Base-by-base conservation (phyloP, 1,284 basidiomycete species). In the Naganishia albida region DNA sequence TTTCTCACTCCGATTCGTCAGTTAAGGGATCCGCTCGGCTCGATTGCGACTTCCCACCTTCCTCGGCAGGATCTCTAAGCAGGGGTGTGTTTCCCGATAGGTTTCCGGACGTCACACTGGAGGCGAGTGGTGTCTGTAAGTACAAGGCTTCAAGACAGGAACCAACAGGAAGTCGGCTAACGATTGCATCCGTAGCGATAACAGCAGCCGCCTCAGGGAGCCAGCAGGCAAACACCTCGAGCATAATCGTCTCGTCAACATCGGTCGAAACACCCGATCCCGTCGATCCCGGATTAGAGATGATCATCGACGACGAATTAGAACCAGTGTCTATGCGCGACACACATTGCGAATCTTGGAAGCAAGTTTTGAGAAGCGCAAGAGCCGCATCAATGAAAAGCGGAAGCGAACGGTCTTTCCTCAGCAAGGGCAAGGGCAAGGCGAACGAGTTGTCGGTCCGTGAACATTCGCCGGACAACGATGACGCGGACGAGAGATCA, bases 291-390 rank as follows among this genome's bases (percentile, higher is more conserved):
- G 43, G 30, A 38, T 7, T 39, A 7, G 46, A 60, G 18, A 60
- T 60, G 57, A 15, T 50, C 16, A 40, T 60, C 46, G 57, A 60
- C 34, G 34, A 60, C 43, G 57, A 60, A 38, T 34, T 60, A 20
- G 57, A 60, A 40, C 57, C 57, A n/a, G 57, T 60, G 7, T 39
- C 57, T 2, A 12, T 38, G 7, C 30, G 38, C 25, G 57, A 60
- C n/a, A 60, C 57, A 18, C 46, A 49, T 26, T 34, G 30, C 12
- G 51, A 18, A 39, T n/a, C 51, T 20, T 60, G 57, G 57, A 48
- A 20, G 26, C 43, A 20, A 6, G 16, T 40, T 10, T 20, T 34
- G 16, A 30, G 13, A n/a, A 34, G n/a, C 25, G 3, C 20, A 4
- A 13, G 34, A 4, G 23, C 28, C 6, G 26, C 26, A 18, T 25